phyloP scores from a whole-genome alignment of 495 filamentous ascomycete genomes.

The Geopyxis carbonaria region DNA sequence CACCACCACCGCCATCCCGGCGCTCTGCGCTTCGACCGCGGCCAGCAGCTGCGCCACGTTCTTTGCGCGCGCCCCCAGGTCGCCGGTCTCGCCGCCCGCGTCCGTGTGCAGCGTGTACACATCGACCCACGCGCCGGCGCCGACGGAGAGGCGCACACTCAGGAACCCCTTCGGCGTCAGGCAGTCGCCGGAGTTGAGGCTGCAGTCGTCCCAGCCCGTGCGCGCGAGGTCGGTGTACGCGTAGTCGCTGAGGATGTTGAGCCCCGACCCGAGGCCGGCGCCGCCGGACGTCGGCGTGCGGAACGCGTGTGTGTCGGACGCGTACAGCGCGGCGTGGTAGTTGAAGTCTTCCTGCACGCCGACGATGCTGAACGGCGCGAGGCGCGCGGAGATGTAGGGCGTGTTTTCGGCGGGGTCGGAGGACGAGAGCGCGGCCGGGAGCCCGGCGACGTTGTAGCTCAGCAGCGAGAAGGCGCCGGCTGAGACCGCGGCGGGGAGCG shows the following conservation, averaged over 20 bases:
- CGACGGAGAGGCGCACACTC: slow-evolving; percentile 7
- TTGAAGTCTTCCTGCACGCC: slow-evolving; percentile 52
- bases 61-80: slow-evolving; percentile 1
- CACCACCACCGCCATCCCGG: slow-evolving; percentile 3
- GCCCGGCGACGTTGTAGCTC: too few relatives aligned
- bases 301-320: slow-evolving; percentile 37
- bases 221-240: slow-evolving; percentile 38
- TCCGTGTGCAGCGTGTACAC: slow-evolving; percentile 10
- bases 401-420: slow-evolving; percentile 31
- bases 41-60: slow-evolving; percentile 1
- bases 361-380: slow-evolving; percentile 38
- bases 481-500: too few relatives aligned
- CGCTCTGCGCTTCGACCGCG: not conserved
- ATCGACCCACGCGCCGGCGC: not conserved
- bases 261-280: slow-evolving; percentile 40
- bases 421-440: too few relatives aligned
- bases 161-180: slow-evolving; percentile 49
- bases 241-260: slow-evolving; percentile 43
- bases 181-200: slow-evolving; percentile 39
- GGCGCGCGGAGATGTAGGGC: slow-evolving; percentile 34
- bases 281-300: slow-evolving; percentile 44
- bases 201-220: slow-evolving; percentile 40
- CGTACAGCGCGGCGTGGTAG: slow-evolving; percentile 44
- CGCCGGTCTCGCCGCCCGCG: not conserved
- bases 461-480: too few relatives aligned